phyloP scores from a whole-genome alignment of 2,329 filamentous ascomycete genomes.

The Ophiostoma fasciatum region DNA sequence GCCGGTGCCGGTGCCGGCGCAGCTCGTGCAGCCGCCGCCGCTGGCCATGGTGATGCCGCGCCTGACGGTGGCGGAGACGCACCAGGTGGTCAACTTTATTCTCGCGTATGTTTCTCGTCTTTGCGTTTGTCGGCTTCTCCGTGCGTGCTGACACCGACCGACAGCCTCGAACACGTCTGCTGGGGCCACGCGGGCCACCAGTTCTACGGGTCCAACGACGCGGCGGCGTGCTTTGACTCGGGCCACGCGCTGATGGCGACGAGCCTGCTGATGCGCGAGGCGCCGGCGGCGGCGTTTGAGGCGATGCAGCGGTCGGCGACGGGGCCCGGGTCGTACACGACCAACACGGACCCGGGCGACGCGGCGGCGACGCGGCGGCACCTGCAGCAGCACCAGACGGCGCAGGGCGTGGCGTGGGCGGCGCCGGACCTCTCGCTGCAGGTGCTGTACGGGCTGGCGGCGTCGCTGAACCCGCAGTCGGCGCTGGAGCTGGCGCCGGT shows the following conservation, averaged over 20 bases:
- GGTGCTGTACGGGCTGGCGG: slow-evolving; percentile 29
- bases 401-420: slow-evolving; percentile 20
- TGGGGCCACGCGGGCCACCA: slow-evolving; percentile 32
- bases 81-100: slow-evolving; percentile 37
- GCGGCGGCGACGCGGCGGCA: background rate
- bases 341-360: slow-evolving; percentile 4
- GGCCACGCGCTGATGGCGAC: slow-evolving; percentile 32
- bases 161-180: slow-evolving; percentile 36
- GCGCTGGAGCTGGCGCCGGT: slow-evolving; percentile 32
- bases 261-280: slow-evolving; percentile 25
- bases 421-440: slow-evolving; percentile 26
- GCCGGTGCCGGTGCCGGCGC: too few relatives aligned
- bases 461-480: slow-evolving; percentile 25
- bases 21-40: background rate
- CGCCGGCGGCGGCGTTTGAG: slow-evolving; percentile 21
- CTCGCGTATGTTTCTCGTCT: slow-evolving; percentile 27
- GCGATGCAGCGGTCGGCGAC: slow-evolving; percentile 6
- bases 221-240: slow-evolving; percentile 12
- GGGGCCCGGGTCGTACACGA: slow-evolving; percentile 8
- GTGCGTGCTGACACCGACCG: slow-evolving; percentile 1
- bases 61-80: slow-evolving; percentile 25
- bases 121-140: background rate
- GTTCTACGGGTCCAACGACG: slow-evolving; percentile 8
- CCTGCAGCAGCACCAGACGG: slow-evolving; percentile 2
- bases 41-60: slow-evolving; percentile 11